Conservation (phyloP, 441 rosid species). For the Erodium moschatum region DNA sequence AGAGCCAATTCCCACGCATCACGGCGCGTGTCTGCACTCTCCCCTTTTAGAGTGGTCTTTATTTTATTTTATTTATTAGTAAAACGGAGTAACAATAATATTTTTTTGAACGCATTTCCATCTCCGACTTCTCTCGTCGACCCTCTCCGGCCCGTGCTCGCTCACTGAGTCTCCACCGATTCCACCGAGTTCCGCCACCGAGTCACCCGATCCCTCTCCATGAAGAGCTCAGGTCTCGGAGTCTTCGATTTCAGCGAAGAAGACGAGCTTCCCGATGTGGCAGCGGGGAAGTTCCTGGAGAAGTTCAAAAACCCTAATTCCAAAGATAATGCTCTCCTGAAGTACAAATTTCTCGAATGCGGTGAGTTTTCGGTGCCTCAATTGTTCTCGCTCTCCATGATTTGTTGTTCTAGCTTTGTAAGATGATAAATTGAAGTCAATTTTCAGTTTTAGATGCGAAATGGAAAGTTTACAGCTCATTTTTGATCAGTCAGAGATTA, state of each 20-base stretch:
- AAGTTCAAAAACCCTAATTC: conserved; percentile 57
- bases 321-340: conserved; percentile 33
- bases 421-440: not conserved
- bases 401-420: not conserved
- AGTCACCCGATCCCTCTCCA: conserved; percentile 17
- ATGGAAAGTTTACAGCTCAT: not conserved
- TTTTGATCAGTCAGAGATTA: conserved; percentile 2
- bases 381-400: not conserved
- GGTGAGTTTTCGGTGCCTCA: conserved; percentile 28
- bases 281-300: conserved; percentile 32
- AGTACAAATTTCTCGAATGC: conserved; percentile 39
- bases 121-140: conserved; percentile 3
- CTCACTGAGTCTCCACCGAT: conserved; percentile 6
- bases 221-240: conserved; percentile 40
- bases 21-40: too few relatives aligned
- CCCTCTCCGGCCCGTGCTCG: not conserved
- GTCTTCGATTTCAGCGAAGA: conserved; percentile 64
- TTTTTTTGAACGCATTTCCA: not conserved
- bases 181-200: conserved; percentile 4
- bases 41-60: too few relatives aligned
- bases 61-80: too few relatives aligned
- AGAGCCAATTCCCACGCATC: too few relatives aligned
- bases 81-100: too few relatives aligned
- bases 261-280: conserved; percentile 47
- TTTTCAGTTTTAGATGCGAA: not conserved